Conservation (phyloP, 768 basidiomycete species). For the Podaxis sp. region DNA sequence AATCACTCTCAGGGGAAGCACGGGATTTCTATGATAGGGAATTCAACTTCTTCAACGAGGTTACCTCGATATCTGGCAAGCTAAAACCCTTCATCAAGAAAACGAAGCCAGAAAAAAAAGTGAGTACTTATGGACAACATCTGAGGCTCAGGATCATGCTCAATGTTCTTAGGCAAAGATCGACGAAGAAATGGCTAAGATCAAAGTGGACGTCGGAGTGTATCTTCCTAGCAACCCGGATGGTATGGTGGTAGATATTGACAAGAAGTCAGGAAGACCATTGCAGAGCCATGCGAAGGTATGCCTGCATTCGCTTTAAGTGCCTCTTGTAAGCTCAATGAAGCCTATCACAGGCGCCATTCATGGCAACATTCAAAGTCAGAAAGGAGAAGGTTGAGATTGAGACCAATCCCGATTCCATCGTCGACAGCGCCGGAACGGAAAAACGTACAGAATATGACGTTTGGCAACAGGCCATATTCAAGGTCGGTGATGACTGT, state of each 20-base stretch:
- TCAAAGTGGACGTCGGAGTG: slow-evolving; percentile 88
- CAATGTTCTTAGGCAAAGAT: slow-evolving; percentile 75
- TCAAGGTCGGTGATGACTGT: slow-evolving; percentile 99
- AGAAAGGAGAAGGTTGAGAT: slow-evolving; percentile 75
- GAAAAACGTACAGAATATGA: slow-evolving; percentile 69
- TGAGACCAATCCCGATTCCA: slow-evolving; percentile 66
- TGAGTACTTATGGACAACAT: slow-evolving; percentile 16
- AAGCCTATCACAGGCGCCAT: slow-evolving; percentile 73
- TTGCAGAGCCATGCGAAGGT: slow-evolving; percentile 98
- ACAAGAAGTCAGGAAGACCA: slow-evolving; percentile 93
- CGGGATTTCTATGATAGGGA: slow-evolving; percentile 90
- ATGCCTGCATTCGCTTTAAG: neutral
- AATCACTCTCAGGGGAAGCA: slow-evolving; percentile 84
- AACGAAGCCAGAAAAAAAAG: slow-evolving; percentile 96
- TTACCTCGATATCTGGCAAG: slow-evolving; percentile 97
- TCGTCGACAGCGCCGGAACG: slow-evolving; percentile 55
- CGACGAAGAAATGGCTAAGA: slow-evolving; percentile 98
- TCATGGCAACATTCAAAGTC: slow-evolving; percentile 99
- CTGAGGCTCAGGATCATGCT: neutral
- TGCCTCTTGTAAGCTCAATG: neutral
- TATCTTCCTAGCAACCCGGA: slow-evolving; percentile 98
- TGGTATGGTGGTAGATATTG: slow-evolving; percentile 93
- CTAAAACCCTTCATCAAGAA: slow-evolving; percentile 95
- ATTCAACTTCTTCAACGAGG: slow-evolving; percentile 92
- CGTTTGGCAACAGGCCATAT: slow-evolving; percentile 97